Conservation (phyloP, 805 yeast genomes). For the Scheffersomyces spartinae region DNA sequence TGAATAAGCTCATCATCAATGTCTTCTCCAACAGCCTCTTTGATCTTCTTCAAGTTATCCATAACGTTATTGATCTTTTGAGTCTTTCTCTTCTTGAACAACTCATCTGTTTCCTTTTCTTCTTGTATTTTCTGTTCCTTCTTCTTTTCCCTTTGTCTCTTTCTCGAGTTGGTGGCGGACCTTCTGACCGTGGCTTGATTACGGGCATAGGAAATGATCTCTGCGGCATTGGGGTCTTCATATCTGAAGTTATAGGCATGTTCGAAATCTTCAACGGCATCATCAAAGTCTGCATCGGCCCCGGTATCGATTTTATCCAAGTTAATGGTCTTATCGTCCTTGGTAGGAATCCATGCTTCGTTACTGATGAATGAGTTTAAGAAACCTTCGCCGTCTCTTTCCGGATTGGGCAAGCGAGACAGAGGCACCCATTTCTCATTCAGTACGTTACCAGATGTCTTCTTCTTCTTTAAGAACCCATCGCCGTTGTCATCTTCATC, state of each 20-base stretch:
- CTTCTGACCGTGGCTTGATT: slow-evolving; percentile 86
- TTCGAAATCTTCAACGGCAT: slow-evolving; percentile 85
- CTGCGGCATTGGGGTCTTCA: slow-evolving; percentile 86
- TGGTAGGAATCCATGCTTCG: slow-evolving; percentile 84
- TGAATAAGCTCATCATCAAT: slow-evolving; percentile 48
- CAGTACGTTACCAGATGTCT: slow-evolving; percentile 13
- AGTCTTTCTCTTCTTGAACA: slow-evolving; percentile 59
- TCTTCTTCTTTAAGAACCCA: slow-evolving; percentile 51
- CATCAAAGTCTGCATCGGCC: slow-evolving; percentile 82
- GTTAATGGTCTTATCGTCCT: slow-evolving; percentile 45
- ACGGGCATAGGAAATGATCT: slow-evolving; percentile 91
- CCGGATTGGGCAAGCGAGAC: slow-evolving; percentile 45
- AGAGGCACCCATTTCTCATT: slow-evolving; percentile 11
- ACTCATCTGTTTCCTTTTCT: slow-evolving; percentile 44
- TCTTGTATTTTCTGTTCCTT: slow-evolving; percentile 41
- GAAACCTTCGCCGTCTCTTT: slow-evolving; percentile 51
- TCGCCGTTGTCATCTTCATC: slow-evolving; percentile 31
- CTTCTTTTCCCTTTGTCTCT: slow-evolving; percentile 69
- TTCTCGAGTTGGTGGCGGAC: slow-evolving; percentile 60
- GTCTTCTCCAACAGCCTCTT: slow-evolving; percentile 58
- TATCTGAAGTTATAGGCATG: slow-evolving; percentile 89
- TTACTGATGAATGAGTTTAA: slow-evolving; percentile 58
- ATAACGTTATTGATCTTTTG: slow-evolving; percentile 68
- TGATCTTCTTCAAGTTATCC: slow-evolving; percentile 54
- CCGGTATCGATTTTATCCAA: slow-evolving; percentile 42